Percentiles rank a stretch among this genome's conserved stretches.
Evolutionary conservation across 371 early-diverging fungal genomes (phyloP).

Genomic region (Thermomucor indicae-seudaticae): DNA sequence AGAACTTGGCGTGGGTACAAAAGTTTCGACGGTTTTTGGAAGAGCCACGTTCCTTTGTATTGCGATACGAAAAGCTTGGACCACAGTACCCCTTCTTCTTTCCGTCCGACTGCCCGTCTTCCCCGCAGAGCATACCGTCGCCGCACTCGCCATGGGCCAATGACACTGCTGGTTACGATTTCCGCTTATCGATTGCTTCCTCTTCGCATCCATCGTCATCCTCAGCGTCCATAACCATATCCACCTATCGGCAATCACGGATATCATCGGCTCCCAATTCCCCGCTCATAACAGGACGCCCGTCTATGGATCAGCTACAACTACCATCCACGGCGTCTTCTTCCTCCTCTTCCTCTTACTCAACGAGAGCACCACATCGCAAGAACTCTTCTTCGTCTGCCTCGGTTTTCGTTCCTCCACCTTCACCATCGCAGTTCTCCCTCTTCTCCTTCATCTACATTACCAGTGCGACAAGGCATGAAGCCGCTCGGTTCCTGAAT

Average conservation of each 20-base stretch:
- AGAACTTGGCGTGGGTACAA: conserved; percentile 16
- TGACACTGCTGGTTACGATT: too few species aligned
- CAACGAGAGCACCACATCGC: background rate
- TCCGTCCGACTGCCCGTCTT: too few species aligned
- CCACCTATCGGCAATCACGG: background rate
- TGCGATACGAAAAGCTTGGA: conserved; percentile 9
- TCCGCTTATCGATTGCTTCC: too few species aligned
- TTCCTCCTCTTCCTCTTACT: conserved; percentile 20
- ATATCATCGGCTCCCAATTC: background rate
- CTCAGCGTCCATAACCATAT: background rate
- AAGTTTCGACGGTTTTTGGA: conserved; percentile 15
- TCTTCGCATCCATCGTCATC: background rate
- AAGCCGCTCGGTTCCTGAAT: conserved; percentile 17
- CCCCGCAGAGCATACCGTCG: too few species aligned
- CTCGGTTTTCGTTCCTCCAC: conserved; percentile 19
- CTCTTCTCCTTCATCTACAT: conserved; percentile 13
- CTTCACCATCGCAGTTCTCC: background rate
- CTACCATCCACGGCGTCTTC: conserved; percentile 8
- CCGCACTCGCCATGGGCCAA: too few species aligned
- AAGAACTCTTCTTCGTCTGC: conserved; percentile 39
- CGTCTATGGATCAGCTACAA: too few species aligned
- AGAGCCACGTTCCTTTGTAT: conserved; percentile 18
- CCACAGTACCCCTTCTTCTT: background rate
- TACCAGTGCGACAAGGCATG: conserved; percentile 18
- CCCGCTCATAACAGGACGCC: too few species aligned